Conservation (phyloP, 768 basidiomycete species). For the Boletales sp. region DNA sequence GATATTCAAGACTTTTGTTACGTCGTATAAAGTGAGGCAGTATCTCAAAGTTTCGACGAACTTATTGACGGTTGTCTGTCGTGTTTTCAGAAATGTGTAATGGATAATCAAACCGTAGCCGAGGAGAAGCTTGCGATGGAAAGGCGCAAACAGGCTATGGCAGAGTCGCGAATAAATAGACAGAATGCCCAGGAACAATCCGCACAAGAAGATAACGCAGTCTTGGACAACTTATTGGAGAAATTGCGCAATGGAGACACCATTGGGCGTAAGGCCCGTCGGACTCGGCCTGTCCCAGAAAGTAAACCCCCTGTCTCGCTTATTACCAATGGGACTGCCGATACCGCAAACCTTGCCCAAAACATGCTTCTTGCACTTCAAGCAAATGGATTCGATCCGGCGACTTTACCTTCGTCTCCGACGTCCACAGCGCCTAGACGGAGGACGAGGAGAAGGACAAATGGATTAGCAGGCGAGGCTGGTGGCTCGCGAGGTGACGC, state of each 20-base stretch:
- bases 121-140: constrained; percentile 69
- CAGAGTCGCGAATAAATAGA: constrained; percentile 57
- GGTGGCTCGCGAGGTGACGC: constrained; percentile 28
- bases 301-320: constrained; percentile 21
- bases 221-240: constrained; percentile 69
- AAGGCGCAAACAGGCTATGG: constrained; percentile 64
- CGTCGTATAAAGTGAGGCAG: constrained; percentile 73
- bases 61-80: neutral
- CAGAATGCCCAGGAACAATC: constrained; percentile 45
- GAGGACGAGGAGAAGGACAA: constrained; percentile 24
- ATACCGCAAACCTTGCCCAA: constrained; percentile 54
- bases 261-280: constrained; percentile 53
- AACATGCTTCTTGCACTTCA: constrained; percentile 76
- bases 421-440: constrained; percentile 33
- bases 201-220: constrained; percentile 51
- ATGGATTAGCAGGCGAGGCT: constrained; percentile 37
- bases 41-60: neutral
- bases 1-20: constrained; percentile 95
- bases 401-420: constrained; percentile 48
- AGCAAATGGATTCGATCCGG: constrained; percentile 57
- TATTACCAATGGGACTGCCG: constrained; percentile 29
- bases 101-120: constrained; percentile 68
- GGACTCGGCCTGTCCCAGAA: constrained; percentile 39
- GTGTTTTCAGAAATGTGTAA: constrained; percentile 73
- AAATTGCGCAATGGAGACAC: constrained; percentile 69